phyloP scores from a whole-genome alignment of 2,329 filamentous ascomycete species.

The Cyphellophora europaea region DNA sequence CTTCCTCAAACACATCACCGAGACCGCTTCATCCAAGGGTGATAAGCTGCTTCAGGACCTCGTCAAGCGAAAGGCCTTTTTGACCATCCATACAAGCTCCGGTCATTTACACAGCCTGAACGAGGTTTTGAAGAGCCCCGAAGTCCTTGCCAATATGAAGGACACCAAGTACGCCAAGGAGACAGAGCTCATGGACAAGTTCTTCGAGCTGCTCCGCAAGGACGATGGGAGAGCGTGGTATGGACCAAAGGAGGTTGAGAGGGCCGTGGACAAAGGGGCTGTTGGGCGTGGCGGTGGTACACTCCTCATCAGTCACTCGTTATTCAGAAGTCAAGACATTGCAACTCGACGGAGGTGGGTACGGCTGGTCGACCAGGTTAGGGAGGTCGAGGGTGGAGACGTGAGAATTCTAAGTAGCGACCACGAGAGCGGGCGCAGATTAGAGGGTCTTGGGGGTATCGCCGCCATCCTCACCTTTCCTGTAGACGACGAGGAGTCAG shows the following conservation, averaged over 20 bases:
- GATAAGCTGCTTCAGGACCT: constrained; percentile 59
- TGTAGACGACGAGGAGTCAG: constrained; percentile 60
- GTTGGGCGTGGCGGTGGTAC: constrained; percentile 80
- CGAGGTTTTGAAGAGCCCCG: constrained; percentile 73
- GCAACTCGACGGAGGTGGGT: constrained; percentile 72
- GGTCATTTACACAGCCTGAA: constrained; percentile 81
- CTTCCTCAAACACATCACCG: constrained; percentile 66
- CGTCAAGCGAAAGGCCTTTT: constrained; percentile 46
- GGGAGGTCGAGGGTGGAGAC: constrained; percentile 70
- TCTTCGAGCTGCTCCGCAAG: constrained; percentile 65
- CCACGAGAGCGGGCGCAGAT: constrained; percentile 81
- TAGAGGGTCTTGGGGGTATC: constrained; percentile 77
- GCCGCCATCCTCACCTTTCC: constrained; percentile 89
- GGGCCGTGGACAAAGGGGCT: constrained; percentile 75
- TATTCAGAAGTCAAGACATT: constrained; percentile 79
- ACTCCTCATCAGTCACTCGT: constrained; percentile 73
- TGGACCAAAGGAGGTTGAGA: constrained; percentile 70
- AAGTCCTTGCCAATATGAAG: constrained; percentile 66
- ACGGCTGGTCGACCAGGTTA: constrained; percentile 76
- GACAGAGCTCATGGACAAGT: constrained; percentile 73
- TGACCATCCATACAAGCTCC: constrained; percentile 73
- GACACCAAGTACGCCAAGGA: constrained; percentile 85
- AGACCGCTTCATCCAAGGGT: constrained; percentile 52
- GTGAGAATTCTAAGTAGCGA: constrained; percentile 83
- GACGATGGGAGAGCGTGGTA: constrained; percentile 91